Evolutionary conservation across 192 early-diverging fungal species (phyloP), one percentile per base, ranked within the genome.

Genomic region (Chytriomyces sp.): DNA sequence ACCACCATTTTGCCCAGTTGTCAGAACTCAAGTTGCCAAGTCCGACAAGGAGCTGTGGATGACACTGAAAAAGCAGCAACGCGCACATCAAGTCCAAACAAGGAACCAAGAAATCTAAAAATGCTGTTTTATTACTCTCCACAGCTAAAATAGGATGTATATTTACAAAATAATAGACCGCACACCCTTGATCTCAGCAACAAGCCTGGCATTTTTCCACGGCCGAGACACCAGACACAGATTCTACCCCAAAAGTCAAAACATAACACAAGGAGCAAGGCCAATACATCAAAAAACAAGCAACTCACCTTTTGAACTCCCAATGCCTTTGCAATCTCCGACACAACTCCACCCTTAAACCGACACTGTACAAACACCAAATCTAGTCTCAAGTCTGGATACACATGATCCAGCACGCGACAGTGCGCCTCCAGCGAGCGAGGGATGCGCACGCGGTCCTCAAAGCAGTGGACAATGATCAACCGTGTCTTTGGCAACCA

Each of bases 381-480:
- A 44, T 64, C 62, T 10, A 64, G 28, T n/a, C 62, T 17, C 62
- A 64, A 44, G 28, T 64, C 62, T n/a, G 62, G 62, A 38, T 64
- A 64, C 26, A 64, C 62, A 26, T 64, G 72, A 67, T 88, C 87
- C 25, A 88, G 73, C 3, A 84, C 72, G n/a, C 75, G 76, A 62
- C 86, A 85, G 25, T 84, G 85, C 8, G 70, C 78, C 70, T 88
- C 84, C 6, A 88, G 60, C 59, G 76, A 76, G 55, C 75, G 60
- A 26, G 86, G 86, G n/a, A 88, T 85, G 40, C 72, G 28, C 10
- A 54, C 25, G 14, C 22, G 44, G 3, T 56, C 61, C 28, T 82
- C 63, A 63, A 82, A 88, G 26, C 86, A 67, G 59, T 88, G 80
- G 39, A 88, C 61, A 60, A 88, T 75, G 60, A 85, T 79, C 39